Evolutionary conservation across 192 early-diverging fungal genomes (phyloP), one percentile per base, ranked within the genome.

Genomic region (Backusella australiensis): DNA sequence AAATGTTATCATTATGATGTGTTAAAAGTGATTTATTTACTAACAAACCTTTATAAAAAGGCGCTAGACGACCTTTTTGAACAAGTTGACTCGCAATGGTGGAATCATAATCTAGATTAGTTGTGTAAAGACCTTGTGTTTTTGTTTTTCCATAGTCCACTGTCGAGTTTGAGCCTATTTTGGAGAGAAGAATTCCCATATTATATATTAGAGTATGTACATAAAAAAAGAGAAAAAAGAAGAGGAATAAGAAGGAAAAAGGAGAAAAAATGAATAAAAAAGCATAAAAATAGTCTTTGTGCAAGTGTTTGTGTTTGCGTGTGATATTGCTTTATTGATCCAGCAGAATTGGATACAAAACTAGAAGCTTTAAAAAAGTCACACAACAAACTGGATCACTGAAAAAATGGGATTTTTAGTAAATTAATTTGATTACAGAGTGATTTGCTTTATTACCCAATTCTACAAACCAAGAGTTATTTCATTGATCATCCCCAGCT

Each of bases 31-130:
- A 12, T 14, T 19, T 67, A 34, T 34, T 35, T 17, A 46, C 19
- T n/a, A n/a, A 15, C 17, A 38, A 34, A 80, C 79, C 79, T 68
- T 72, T 38, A 42, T 76, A 80, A 52, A 80, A 80, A 67, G 79
- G 79, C 15, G 79, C 79, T 34, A 80, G 26, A 9, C 44, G 59
- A 12, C 79, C 75, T 67, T 73, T 67, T 29, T 42, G 32, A 29
- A 77, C 72, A 15, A 75, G 66, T 6, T 56, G 23, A 9, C 66
- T 65, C 23, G 76, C 75, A 34, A 68, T 59, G 35, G 72, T 72
- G 34, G 29, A 42, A 67, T 80, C 79, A 41, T 80, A 80, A 17
- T 75, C 75, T 34, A 69, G 26, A 35, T 69, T 19, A 9, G 42
- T 34, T 19, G 75, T 52, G 59, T 80, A 80, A 19, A 80, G 65